Base-by-base conservation (phyloP, 768 basidiomycete genomes). In the Tubosaeta sp. region DNA sequence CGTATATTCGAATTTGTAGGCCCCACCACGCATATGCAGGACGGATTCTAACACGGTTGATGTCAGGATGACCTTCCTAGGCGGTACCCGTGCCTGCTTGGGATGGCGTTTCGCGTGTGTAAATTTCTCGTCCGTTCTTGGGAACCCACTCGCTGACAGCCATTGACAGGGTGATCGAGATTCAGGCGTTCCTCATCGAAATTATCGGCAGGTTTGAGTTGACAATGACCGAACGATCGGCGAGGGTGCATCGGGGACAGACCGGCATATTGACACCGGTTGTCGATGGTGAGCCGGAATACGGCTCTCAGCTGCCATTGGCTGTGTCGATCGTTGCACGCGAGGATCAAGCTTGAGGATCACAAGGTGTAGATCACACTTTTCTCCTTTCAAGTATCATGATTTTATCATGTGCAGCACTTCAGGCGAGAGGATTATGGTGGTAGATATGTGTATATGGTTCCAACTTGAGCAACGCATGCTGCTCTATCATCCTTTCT, bases 141-240 rank as follows among this genome's bases (percentile, higher is more conserved):
- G 11, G 12, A 5, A 3, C 34, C 5, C 14, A 16, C 16, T 16
- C 3, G 16, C 14, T 16, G 9, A 9, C 29, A 9, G 29, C 29
- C 6, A 29, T 29, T 29, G 29, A 39, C 55, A 73, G 71, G 5
- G 59, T 82, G 0, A 60, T 75, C 37, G 82, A 86, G 61, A 61
- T 84, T 14, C 83, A 85, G 55, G 72, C 76, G 0, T 82, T 86
- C 65, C 59, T 84, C n/a, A 73, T 78, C 22, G 81, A 83, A 59
- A 68, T 82, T 19, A 51, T 84, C 37, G 65, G 72, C 32, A 72
- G 77, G 57, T 11, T 39, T n/a, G 38, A 19, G 4, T 1, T 22
- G 8, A 8, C 38, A 9, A 39, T 39, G 38, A 10, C 38, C 10
- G 19, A 17, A 12, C 38, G 19, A 22, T 22, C 38, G 10, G 7